Conservation (phyloP, 441 rosid species). For the Gossypium aridum region DNA sequence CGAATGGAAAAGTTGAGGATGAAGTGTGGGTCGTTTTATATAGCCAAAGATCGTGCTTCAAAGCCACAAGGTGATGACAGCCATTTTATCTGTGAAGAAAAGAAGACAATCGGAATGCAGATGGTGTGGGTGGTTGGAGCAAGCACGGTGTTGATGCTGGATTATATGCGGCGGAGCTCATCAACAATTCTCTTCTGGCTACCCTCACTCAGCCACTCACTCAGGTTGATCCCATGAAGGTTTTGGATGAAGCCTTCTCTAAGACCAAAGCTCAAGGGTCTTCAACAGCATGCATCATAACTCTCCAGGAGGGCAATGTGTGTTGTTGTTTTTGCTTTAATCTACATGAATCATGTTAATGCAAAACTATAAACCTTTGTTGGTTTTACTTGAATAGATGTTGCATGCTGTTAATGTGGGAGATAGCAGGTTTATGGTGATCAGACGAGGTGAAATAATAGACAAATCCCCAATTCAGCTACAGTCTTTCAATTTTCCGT, state of each 20-base stretch:
- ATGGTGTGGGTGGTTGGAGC: neutral
- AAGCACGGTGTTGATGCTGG: neutral
- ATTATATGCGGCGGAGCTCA: neutral
- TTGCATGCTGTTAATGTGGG: slow-evolving; percentile 20
- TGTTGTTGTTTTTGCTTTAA: neutral
- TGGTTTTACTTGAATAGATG: neutral
- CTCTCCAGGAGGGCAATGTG: slow-evolving; percentile 3
- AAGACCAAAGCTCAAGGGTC: slow-evolving; percentile 8
- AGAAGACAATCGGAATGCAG: neutral
- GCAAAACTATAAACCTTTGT: neutral
- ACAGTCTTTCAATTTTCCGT: slow-evolving; percentile 20
- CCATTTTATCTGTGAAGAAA: slow-evolving; percentile 4
- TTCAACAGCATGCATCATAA: slow-evolving; percentile 19
- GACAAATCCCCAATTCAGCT: slow-evolving; percentile 21
- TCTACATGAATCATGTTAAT: neutral
- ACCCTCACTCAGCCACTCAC: neutral
- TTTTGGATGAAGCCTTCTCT: neutral
- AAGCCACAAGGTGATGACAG: neutral
- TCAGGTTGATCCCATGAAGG: slow-evolving; percentile 2
- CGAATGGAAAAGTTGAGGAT: neutral
- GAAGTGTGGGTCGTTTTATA: neutral
- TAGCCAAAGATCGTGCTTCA: neutral
- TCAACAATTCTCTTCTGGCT: slow-evolving; percentile 3
- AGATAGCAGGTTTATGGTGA: slow-evolving; percentile 26
- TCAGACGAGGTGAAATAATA: slow-evolving; percentile 2